phyloP scores from a whole-genome alignment of 1,284 basidiomycete species.

The Cutaneotrichosporon sp. region DNA sequence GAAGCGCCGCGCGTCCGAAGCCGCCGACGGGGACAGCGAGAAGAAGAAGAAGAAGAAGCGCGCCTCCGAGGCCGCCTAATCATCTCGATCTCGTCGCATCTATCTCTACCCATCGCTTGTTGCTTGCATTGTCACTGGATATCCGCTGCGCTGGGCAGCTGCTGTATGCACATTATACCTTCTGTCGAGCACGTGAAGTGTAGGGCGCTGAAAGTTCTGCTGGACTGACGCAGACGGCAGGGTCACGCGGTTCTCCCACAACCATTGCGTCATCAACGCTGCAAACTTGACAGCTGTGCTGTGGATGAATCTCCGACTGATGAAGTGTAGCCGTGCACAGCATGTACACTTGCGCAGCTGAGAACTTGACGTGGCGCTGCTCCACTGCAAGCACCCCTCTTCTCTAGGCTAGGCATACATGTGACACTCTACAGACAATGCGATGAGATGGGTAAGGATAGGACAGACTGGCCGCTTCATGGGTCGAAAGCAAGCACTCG shows the following conservation, averaged over 20 bases:
- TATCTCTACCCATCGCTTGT: constrained; percentile 1
- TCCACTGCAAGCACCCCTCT: not conserved
- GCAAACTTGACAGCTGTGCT: too few species aligned
- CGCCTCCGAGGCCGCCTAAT: constrained; percentile 30
- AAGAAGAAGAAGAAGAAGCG: constrained; percentile 73
- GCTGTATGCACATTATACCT: constrained; percentile 16
- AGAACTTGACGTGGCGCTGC: not conserved
- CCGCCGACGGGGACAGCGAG: constrained; percentile 47
- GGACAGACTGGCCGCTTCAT: not conserved
- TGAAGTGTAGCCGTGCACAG: too few species aligned
- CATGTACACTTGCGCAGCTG: too few species aligned
- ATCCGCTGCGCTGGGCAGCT: constrained; percentile 14
- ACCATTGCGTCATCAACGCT: too few species aligned
- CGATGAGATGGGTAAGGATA: not conserved
- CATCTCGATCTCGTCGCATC: constrained; percentile 7
- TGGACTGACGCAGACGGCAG: too few species aligned
- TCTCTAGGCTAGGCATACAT: not conserved
- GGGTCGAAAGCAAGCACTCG: constrained; percentile 1
- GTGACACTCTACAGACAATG: not conserved
- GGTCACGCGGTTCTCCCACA: too few species aligned
- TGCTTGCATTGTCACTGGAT: constrained; percentile 19
- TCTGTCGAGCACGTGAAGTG: too few species aligned
- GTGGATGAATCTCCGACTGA: too few species aligned
- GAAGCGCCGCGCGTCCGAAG: constrained; percentile 48
- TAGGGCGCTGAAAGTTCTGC: too few species aligned